Conservation (phyloP, 768 basidiomycete species). For the Clitopilus passeckerianus region DNA sequence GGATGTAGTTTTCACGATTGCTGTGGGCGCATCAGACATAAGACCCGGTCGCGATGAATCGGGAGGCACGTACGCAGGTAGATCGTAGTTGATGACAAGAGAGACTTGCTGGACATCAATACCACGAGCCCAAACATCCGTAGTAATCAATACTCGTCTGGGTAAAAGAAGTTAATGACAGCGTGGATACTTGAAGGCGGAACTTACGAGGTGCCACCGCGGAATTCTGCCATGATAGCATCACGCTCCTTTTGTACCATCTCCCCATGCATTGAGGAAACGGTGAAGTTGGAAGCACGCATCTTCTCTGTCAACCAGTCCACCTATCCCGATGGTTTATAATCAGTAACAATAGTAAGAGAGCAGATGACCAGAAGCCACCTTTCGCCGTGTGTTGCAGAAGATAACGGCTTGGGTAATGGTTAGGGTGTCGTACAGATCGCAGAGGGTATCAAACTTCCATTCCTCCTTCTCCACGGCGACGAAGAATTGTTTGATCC, state of each 20-base stretch:
- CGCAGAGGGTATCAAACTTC: constrained; percentile 98
- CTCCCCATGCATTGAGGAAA: constrained; percentile 93
- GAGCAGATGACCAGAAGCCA: constrained; percentile 21
- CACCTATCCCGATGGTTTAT: constrained; percentile 43
- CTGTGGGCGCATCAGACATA: constrained; percentile 26
- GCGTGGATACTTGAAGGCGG: background rate
- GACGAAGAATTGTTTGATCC: constrained; percentile 96
- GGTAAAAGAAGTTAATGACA: background rate
- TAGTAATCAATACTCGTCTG: constrained; percentile 92
- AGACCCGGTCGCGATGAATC: constrained; percentile 2
- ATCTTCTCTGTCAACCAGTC: constrained; percentile 99
- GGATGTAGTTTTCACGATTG: constrained; percentile 99
- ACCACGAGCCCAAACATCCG: constrained; percentile 96
- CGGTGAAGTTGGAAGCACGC: constrained; percentile 98
- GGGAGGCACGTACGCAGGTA: constrained; percentile 68
- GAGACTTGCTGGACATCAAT: constrained; percentile 99
- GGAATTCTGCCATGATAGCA: constrained; percentile 96
- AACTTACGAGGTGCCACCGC: constrained; percentile 83
- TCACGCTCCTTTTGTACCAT: constrained; percentile 96
- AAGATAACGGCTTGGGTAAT: constrained; percentile 99
- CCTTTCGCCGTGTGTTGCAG: constrained; percentile 98
- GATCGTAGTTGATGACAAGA: constrained; percentile 94
- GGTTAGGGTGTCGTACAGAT: constrained; percentile 96
- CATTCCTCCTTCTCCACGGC: constrained; percentile 99
- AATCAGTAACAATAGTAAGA: constrained; percentile 6